Conservation (phyloP, 495 filamentous ascomycete species). For the Penicillium ucsense region DNA sequence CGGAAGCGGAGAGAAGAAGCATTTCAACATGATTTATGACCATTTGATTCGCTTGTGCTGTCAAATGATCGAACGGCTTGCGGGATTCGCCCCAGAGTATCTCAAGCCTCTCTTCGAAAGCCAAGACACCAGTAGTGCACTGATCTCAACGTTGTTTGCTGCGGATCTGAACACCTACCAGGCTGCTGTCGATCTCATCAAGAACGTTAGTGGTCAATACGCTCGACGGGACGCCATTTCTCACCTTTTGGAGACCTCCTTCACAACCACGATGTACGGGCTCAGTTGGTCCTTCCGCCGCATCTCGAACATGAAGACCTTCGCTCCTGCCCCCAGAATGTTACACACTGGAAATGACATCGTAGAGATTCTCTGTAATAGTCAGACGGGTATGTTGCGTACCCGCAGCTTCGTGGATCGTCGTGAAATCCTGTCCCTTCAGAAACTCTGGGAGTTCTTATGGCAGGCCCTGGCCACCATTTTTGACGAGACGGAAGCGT, state of each 20-base stretch:
- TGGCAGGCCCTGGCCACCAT: conserved; percentile 73
- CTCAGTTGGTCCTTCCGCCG: conserved; percentile 50
- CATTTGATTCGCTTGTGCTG: conserved; percentile 60
- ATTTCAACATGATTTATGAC: conserved; percentile 67
- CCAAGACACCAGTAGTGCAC: conserved; percentile 50
- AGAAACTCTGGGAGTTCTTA: conserved; percentile 69
- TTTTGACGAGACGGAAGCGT: conserved; percentile 73
- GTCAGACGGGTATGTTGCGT: conserved; percentile 68
- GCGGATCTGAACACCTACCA: conserved; percentile 61
- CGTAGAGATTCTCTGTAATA: conserved; percentile 73
- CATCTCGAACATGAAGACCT: conserved; percentile 48
- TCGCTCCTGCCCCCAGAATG: conserved; percentile 58
- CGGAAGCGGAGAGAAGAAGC: conserved; percentile 42
- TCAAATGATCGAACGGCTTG: conserved; percentile 63
- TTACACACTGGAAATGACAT: conserved; percentile 67
- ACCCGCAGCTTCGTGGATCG: conserved; percentile 46
- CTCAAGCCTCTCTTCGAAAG: conserved; percentile 55
- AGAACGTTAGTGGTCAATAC: conserved; percentile 61
- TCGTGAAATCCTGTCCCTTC: conserved; percentile 53
- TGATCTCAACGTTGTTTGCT: conserved; percentile 60
- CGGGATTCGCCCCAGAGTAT: conserved; percentile 57
- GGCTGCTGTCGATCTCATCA: conserved; percentile 69
- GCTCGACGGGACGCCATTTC: conserved; percentile 65
- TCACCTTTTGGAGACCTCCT: conserved; percentile 54
- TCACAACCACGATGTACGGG: conserved; percentile 50